These are phyloP conservation scores for Westerdykella sp. DNA, from an alignment of 2,329 filamentous ascomycete genomes.

Conservation along the genomic window DNA sequence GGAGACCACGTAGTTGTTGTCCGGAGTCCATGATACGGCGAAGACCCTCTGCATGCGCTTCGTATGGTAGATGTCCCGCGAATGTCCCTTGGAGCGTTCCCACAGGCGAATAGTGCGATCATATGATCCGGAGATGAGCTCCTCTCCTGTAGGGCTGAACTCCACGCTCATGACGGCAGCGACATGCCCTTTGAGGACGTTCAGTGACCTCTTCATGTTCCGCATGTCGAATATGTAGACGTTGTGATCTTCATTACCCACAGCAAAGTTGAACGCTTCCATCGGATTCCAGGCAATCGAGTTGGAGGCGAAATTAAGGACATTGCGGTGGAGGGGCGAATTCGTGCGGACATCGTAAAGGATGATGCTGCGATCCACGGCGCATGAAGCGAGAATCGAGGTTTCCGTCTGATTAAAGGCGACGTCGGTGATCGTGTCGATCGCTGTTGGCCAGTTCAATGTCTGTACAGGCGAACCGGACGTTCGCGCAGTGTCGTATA, in stretches of 20 bases:
- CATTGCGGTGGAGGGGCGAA: constrained; percentile 71
- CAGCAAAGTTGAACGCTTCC: constrained; percentile 92
- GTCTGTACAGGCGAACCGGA: constrained; percentile 73
- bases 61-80: constrained; percentile 91
- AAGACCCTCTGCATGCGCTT: constrained; percentile 97
- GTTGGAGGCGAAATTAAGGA: constrained; percentile 85
- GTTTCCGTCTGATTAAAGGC: constrained; percentile 94
- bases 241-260: constrained; percentile 93
- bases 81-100: constrained; percentile 73
- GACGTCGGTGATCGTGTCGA: constrained; percentile 78
- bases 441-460: constrained; percentile 77
- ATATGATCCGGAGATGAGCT: constrained; percentile 84
- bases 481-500: constrained; percentile 81
- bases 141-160: constrained; percentile 89
- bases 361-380: constrained; percentile 77
- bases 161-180: constrained; percentile 94
- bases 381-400: constrained; percentile 77
- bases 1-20: constrained; percentile 81
- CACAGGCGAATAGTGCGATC: constrained; percentile 84
- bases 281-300: constrained; percentile 94
- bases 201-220: constrained; percentile 78
- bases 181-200: constrained; percentile 85
- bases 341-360: constrained; percentile 89
- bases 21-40: constrained; percentile 75
- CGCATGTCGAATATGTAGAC: constrained; percentile 91